Conservation (phyloP, 1,284 basidiomycete genomes). For the Flammula alnicola region DNA sequence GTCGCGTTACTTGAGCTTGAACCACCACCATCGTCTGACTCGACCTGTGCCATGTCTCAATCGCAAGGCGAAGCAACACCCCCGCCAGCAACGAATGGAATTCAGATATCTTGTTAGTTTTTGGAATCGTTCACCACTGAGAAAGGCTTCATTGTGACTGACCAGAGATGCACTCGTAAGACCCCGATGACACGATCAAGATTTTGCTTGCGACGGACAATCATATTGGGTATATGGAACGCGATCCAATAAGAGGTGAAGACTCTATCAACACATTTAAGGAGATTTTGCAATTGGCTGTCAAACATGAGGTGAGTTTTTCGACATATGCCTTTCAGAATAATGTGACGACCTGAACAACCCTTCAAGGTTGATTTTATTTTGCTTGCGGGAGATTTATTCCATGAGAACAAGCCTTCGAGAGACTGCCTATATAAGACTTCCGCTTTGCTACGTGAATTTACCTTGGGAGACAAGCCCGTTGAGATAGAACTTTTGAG, state of each 20-base stretch:
- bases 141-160: conserved; percentile 1
- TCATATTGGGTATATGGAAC: conserved; percentile 94
- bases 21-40: conserved; percentile 1
- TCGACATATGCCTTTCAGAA: neutral
- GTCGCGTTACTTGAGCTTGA: neutral
- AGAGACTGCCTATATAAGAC: conserved; percentile 88
- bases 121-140: neutral
- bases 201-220: conserved; percentile 94
- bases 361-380: conserved; percentile 90
- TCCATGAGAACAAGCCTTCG: conserved; percentile 97
- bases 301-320: conserved; percentile 77
- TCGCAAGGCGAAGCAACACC: conserved; percentile 14
- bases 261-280: conserved; percentile 96
- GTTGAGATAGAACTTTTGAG: conserved; percentile 90
- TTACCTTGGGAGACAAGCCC: conserved; percentile 87
- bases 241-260: conserved; percentile 92
- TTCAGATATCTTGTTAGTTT: conserved; percentile 26
- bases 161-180: conserved; percentile 38
- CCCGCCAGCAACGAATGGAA: conserved; percentile 20
- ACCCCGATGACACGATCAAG: conserved; percentile 70
- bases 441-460: conserved; percentile 89
- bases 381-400: conserved; percentile 93
- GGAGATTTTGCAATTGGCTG: conserved; percentile 91
- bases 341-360: conserved; percentile 1
- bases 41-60: conserved; percentile 25